Conservation (phyloP, 2,329 filamentous ascomycete genomes). For the Venturia asperata region DNA sequence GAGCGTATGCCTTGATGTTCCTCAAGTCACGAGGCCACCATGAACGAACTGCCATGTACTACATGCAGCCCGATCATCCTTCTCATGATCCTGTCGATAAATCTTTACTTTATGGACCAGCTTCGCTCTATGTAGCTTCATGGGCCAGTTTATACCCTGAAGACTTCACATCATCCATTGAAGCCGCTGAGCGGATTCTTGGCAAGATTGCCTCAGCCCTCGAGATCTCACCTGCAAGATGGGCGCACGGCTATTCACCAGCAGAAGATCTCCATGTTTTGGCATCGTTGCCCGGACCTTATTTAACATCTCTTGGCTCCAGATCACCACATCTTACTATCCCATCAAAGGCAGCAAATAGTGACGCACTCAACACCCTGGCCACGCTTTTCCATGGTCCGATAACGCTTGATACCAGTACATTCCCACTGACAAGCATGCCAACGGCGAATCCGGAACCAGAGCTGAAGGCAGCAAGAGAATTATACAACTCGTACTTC, state of each 20-base stretch:
- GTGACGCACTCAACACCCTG: constrained; percentile 48
- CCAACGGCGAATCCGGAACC: constrained; percentile 17
- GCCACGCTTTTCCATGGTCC: constrained; percentile 52
- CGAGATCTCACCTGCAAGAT: constrained; percentile 39
- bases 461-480: constrained; percentile 36
- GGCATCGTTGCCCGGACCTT: constrained; percentile 48
- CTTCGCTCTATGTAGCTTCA: constrained; percentile 51
- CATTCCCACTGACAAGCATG: constrained; percentile 30
- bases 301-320: constrained; percentile 41
- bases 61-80: constrained; percentile 43
- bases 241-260: constrained; percentile 49
- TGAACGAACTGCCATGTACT: constrained; percentile 42
- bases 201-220: constrained; percentile 42
- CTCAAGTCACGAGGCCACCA: constrained; percentile 47
- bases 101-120: constrained; percentile 47
- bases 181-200: constrained; percentile 35
- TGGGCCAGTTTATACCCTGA: constrained; percentile 50
- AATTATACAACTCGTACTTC: constrained; percentile 49
- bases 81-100: constrained; percentile 44
- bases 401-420: constrained; percentile 26
- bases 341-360: constrained; percentile 46
- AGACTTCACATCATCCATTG: constrained; percentile 43
- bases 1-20: constrained; percentile 40
- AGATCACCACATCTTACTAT: constrained; percentile 43
- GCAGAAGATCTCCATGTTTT: constrained; percentile 51